These are phyloP conservation scores for Penicillium psychrofluorescens DNA, from an alignment of 495 filamentous ascomycete genomes.

Conservation along the genomic window DNA sequence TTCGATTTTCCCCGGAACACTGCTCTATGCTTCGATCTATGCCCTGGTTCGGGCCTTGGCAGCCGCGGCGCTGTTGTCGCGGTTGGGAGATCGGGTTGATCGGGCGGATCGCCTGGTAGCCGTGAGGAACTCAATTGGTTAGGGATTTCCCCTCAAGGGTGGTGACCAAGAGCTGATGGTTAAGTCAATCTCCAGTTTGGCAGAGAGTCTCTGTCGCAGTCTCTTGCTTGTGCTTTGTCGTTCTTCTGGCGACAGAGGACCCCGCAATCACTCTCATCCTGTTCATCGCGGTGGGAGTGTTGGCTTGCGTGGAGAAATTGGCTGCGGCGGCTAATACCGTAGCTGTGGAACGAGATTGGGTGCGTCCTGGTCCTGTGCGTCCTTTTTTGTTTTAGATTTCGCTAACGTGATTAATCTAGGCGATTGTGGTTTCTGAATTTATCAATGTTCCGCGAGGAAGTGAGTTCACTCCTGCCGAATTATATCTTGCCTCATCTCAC, in stretches of 20 bases:
- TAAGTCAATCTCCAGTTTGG: constrained; percentile 16
- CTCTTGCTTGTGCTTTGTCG: constrained; percentile 29
- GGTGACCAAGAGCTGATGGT: neutral
- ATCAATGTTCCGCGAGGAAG: constrained; percentile 27
- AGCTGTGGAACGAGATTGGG: constrained; percentile 62
- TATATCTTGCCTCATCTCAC: neutral
- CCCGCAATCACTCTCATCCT: constrained; percentile 15
- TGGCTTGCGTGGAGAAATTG: constrained; percentile 55
- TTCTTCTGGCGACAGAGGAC: constrained; percentile 4
- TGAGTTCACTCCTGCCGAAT: constrained; percentile 2
- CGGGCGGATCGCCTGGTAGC: constrained; percentile 39
- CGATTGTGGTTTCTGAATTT: constrained; percentile 36
- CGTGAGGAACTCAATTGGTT: constrained; percentile 43
- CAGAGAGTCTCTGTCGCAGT: constrained; percentile 31
- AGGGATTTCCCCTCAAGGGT: constrained; percentile 7
- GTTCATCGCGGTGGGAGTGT: constrained; percentile 35
- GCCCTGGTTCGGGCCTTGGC: constrained; percentile 25
- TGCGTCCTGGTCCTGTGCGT: constrained; percentile 11
- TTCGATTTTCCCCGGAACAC: constrained; percentile 45
- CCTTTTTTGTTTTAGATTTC: no score
- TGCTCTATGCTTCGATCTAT: constrained; percentile 39
- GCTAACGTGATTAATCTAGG: constrained; percentile 11
- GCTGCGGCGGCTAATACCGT: constrained; percentile 48
- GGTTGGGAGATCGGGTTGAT: constrained; percentile 41
- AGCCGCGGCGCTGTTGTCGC: constrained; percentile 26